A percentile compares a stretch with the other conserved stretches of the same genome.
Conservation (phyloP, 129 eudicot species). For the Deinandra increscens region DNA sequence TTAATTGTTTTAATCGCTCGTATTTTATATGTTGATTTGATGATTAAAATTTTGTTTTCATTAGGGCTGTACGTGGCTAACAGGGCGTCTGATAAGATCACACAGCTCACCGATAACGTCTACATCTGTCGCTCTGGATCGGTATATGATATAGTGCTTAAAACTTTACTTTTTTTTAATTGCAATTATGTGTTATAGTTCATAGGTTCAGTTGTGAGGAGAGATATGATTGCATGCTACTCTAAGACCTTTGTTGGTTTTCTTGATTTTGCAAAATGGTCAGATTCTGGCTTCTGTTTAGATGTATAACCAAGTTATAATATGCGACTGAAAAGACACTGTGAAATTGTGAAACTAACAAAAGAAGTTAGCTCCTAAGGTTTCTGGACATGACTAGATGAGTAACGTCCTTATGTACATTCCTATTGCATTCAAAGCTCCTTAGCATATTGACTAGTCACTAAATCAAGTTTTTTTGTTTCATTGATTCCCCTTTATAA, state of each 20-base stretch:
- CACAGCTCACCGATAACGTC: conserved; percentile 84
- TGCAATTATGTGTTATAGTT: not conserved
- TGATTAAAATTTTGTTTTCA: not conserved
- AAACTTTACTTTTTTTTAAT: not conserved
- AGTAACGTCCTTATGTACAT: not conserved
- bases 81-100: conserved; percentile 91
- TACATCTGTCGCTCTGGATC: conserved; percentile 93
- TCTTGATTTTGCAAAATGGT: not conserved
- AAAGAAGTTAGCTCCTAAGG: not conserved
- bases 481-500: no score
- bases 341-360: not conserved
- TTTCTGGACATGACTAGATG: no score
- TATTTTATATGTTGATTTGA: not conserved
- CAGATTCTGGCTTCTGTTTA: conserved; percentile 5
- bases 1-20: not conserved
- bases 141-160: conserved; percentile 37
- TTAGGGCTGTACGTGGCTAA: conserved; percentile 88
- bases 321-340: not conserved
- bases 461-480: not conserved
- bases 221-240: not conserved
- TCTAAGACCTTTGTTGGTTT: not conserved
- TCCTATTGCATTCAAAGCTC: not conserved
- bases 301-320: not conserved
- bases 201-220: conserved; percentile 3
- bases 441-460: not conserved